Base-by-base conservation (phyloP, 2,329 filamentous ascomycete genomes). In the Paecilomyces sp. region DNA sequence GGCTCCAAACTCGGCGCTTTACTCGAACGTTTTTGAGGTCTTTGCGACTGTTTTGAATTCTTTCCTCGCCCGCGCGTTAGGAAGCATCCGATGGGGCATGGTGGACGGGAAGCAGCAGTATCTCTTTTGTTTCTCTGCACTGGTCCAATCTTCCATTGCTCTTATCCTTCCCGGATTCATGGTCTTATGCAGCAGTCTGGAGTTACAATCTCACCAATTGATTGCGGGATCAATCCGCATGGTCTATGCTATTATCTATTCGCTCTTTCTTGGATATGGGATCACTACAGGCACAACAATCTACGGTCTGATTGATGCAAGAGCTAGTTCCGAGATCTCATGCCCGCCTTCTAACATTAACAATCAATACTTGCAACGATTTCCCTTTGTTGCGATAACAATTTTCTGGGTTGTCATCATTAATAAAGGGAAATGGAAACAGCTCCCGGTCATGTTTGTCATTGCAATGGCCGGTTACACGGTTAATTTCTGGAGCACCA, bases 371-470 rank as follows among this genome's bases (percentile, higher is more conserved):
- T 63, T 67, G 3, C 83, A 80, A 63, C 83, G 82, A 61, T 91
- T 91, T 74, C 75, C 87, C 36, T 91, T 91, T 68, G 90, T 92
- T 0, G 83, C 88, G 0, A 74, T 82, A 2, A 93, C 92, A 68
- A 86, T 89, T 24, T 68, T 91, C 31, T 90, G 87, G 70, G 81
- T 92, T 50, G 88, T 88, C 62, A 81, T 92, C 66, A 87, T 92
- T 72, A 92, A 92, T 73, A 89, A 93, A 65, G 88, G 88, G 59
- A 90, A 91, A 73, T 90, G 84, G 83, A 87, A 84, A 67, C 89
- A 93, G 69, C 83, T 86, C 50, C 89, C 89, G 0, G 81, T 89
- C 57, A 93, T 92, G 89, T 76, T 89, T 2, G 54, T 84, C 61
- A 91, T 94, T 67, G 85, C 89, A 0, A 78, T 91, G 50, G 83